Base-by-base conservation (phyloP, 2,329 filamentous ascomycete species). In the Emmonsiellopsis sp. region DNA sequence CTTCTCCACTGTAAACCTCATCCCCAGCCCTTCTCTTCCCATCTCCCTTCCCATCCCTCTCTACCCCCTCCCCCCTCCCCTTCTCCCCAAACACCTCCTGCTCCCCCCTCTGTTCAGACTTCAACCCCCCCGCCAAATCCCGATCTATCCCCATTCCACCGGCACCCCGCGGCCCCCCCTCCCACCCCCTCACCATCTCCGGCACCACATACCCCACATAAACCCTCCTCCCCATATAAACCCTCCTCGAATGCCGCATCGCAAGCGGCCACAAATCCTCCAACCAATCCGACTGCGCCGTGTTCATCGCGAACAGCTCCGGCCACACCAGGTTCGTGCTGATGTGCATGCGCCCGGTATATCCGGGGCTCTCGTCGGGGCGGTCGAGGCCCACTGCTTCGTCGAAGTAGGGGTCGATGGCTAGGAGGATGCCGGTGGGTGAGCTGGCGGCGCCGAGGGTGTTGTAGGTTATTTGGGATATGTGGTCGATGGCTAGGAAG, bases 271-370 rank as follows among this genome's bases (percentile, higher is more conserved):
- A 68, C 39, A 64, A 27, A 14, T 63, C 58, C 46, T 57, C 54
- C 3, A 65, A 42, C 5, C 32, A 9, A 8, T 53, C 52, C 2
- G 55, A 49, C 42, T 63, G 56, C 10, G 60, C 49, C 7, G 48
- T 21, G 0, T 60, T 40, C 45, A 59, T 43, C 1, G 63, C 60
- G 39, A 58, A 64, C 1, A 68, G 44, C 42, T 68, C 65, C 11
- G 60, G 57, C 63, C 65, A 67, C 9, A 68, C 47, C 4, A 68
- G 53, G 27, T 58, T 65, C 14, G 62, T 63, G 10, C 63, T 56
- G 21, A 68, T 60, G 7, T 63, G 63, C 58, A 68, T 60, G 17
- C 60, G 55, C 7, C 64, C 63, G 5, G 40, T 44, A 21, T 60
- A 67, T 17, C 53, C 60, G 1, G 59, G 60, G n/a, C 52, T 53